Conservation (phyloP, 106 monocot species). For the Acorus calamus region DNA sequence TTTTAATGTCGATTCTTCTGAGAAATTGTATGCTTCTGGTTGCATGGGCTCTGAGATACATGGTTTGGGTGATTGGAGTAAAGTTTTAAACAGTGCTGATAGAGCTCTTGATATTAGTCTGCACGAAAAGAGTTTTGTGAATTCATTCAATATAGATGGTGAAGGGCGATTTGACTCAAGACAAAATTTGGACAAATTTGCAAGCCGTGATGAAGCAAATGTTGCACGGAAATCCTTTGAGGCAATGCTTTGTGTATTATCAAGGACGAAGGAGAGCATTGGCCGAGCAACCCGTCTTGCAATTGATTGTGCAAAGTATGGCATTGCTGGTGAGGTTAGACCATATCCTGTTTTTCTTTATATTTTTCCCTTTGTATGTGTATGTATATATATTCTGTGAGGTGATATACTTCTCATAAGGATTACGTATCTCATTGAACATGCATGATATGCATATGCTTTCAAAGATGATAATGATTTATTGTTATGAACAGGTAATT, state of each 20-base stretch:
- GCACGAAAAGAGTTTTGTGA: constrained; percentile 5
- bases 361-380: neutral
- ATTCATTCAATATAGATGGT: neutral
- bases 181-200: constrained; percentile 21
- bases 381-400: too few relatives aligned
- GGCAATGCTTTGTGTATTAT: constrained; percentile 50
- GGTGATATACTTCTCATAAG: too few relatives aligned
- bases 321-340: constrained; percentile 78
- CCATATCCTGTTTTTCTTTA: constrained; percentile 2
- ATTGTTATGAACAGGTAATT: too few relatives aligned
- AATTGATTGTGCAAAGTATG: constrained; percentile 80
- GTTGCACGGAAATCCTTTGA: constrained; percentile 67
- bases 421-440: too few relatives aligned
- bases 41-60: constrained; percentile 8
- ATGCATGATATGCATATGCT: too few relatives aligned
- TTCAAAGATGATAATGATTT: too few relatives aligned
- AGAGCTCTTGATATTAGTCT: constrained; percentile 24
- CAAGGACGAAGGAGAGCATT: constrained; percentile 94
- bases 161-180: neutral
- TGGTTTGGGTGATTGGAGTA: constrained; percentile 32
- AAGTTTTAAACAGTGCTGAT: constrained; percentile 16
- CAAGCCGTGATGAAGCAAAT: constrained; percentile 36
- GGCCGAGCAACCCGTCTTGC: constrained; percentile 84
- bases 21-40: constrained; percentile 36
- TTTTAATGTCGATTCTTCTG: constrained; percentile 29